These are phyloP conservation scores for Trichophyton benhamiae DNA, from an alignment of 2,329 filamentous ascomycete genomes.

Conservation along the genomic window DNA sequence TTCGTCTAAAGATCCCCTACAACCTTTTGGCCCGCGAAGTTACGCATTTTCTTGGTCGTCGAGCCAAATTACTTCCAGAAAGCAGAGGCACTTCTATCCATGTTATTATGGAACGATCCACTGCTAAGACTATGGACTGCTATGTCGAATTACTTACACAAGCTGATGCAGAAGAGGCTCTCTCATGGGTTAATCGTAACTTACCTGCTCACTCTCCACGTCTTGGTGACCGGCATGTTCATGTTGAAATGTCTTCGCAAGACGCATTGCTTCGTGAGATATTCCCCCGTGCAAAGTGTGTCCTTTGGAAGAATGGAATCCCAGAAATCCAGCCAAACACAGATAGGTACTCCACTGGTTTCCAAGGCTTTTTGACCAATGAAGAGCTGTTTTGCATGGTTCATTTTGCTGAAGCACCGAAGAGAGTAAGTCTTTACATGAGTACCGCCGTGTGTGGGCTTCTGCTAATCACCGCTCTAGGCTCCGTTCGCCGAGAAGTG, in stretches of 20 bases:
- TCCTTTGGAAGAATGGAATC: constrained; percentile 32
- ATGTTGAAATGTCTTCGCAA: constrained; percentile 36
- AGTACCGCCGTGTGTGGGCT: background rate
- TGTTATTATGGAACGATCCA: constrained; percentile 46
- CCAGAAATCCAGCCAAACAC: constrained; percentile 24
- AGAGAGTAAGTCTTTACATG: constrained; percentile 32
- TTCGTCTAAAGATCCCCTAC: constrained; percentile 36
- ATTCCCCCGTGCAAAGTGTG: constrained; percentile 41
- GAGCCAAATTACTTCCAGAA: constrained; percentile 28
- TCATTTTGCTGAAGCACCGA: constrained; percentile 38
- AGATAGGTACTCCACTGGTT: constrained; percentile 38
- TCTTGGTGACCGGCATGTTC: constrained; percentile 38
- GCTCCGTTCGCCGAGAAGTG: constrained; percentile 39
- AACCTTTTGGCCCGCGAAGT: constrained; percentile 39
- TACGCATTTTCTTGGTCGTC: constrained; percentile 35
- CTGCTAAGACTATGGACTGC: constrained; percentile 45
- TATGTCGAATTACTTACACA: constrained; percentile 36
- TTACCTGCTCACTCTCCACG: constrained; percentile 29
- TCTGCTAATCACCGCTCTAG: constrained; percentile 19
- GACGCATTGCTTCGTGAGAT: constrained; percentile 39
- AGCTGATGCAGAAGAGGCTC: constrained; percentile 28
- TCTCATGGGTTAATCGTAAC: constrained; percentile 27
- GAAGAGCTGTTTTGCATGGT: constrained; percentile 39
- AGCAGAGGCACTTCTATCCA: constrained; percentile 38
- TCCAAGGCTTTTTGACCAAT: constrained; percentile 39